phyloP scores from a whole-genome alignment of 805 yeast genomes.

The Barnettozyma pratensis region DNA sequence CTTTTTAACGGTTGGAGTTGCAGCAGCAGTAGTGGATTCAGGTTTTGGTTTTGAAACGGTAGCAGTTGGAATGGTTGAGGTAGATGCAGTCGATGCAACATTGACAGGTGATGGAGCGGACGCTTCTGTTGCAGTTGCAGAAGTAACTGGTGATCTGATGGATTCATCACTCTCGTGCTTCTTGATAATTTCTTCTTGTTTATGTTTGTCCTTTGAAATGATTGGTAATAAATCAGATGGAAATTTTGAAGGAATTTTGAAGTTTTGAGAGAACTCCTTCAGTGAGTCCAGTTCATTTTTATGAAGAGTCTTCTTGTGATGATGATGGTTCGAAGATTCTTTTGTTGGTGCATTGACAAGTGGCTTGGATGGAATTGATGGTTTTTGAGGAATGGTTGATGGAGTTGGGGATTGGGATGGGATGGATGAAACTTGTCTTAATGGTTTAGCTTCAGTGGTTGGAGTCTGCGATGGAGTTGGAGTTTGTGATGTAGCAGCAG shows the following conservation, averaged over 20 bases:
- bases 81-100: conserved; percentile 1
- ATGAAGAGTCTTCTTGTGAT: conserved; percentile 27
- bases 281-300: conserved; percentile 65
- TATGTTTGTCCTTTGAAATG: conserved; percentile 58
- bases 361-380: conserved; percentile 15
- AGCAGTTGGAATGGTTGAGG: neutral
- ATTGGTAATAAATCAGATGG: conserved; percentile 58
- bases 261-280: conserved; percentile 74
- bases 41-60: neutral
- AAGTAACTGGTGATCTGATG: conserved; percentile 15
- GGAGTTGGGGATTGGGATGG: conserved; percentile 3
- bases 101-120: neutral
- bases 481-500: conserved; percentile 1
- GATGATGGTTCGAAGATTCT: conserved; percentile 1
- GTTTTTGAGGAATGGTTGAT: conserved; percentile 27
- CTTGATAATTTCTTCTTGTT: conserved; percentile 54
- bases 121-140: conserved; percentile 6
- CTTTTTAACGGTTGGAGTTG: conserved; percentile 27
- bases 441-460: neutral
- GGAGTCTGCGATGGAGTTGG: neutral
- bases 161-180: conserved; percentile 15
- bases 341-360: conserved; percentile 6
- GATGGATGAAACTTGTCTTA: neutral
- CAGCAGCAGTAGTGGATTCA: conserved; percentile 9
- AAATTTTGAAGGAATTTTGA: conserved; percentile 60